Conservation (phyloP, 2,329 filamentous ascomycete genomes). For the Fusarium succisae region DNA sequence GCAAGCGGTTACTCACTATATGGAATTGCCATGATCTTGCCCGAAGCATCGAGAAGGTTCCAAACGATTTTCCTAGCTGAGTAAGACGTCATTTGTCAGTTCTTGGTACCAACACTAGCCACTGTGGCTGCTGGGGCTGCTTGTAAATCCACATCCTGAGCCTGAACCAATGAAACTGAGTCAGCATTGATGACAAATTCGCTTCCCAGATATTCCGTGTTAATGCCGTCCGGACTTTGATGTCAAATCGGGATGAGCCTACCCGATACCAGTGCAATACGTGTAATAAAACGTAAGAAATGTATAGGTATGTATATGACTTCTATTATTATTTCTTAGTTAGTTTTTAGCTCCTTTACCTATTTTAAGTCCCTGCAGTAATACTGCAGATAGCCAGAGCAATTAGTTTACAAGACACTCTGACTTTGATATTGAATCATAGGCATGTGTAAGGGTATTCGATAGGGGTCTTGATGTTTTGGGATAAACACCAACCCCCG, state of each 20-base stretch:
- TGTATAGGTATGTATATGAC: too few species aligned
- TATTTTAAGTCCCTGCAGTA: too few species aligned
- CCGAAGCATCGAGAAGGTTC: slow-evolving; percentile 6
- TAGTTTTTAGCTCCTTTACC: accelerated
- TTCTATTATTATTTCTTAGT: accelerated
- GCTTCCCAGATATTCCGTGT: neutral
- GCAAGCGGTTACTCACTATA: slow-evolving; percentile 10
- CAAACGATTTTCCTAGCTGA: neutral
- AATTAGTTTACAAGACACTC: too few species aligned
- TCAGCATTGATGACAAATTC: neutral
- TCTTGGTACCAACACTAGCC: neutral
- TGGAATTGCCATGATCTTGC: neutral
- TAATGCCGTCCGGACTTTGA: neutral
- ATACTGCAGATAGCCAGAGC: too few species aligned
- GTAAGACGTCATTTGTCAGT: slow-evolving; percentile 12
- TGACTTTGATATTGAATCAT: too few species aligned
- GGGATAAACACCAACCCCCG: too few species aligned
- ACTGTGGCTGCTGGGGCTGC: neutral
- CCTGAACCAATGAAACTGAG: neutral
- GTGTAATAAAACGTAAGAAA: too few species aligned
- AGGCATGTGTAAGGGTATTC: too few species aligned
- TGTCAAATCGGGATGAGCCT: neutral
- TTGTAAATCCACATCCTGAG: neutral
- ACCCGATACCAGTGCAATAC: neutral
- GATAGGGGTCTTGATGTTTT: too few species aligned